Conservation (phyloP, 768 basidiomycete genomes). For the Psilocybe cyanescens region DNA sequence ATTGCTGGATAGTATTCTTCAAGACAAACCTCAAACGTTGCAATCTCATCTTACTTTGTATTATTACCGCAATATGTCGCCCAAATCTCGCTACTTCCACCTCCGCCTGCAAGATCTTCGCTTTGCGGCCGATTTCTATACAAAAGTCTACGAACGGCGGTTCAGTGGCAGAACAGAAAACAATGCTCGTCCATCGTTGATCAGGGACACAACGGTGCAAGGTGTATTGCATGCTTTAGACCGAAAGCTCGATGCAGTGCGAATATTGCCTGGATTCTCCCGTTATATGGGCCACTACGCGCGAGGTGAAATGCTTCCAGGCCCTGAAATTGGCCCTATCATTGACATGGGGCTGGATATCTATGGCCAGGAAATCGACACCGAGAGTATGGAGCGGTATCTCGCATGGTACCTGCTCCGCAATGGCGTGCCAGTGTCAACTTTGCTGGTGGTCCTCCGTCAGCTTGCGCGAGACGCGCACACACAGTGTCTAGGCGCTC, state of each 20-base stretch:
- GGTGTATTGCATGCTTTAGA: constrained; percentile 70
- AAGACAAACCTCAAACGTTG: constrained; percentile 84
- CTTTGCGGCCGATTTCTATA: constrained; percentile 78
- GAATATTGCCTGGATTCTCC: constrained; percentile 43
- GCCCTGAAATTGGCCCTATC: background rate
- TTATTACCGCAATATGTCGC: constrained; percentile 64
- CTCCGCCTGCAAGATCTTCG: constrained; percentile 74
- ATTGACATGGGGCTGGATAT: constrained; percentile 6
- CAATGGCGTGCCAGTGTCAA: constrained; percentile 72
- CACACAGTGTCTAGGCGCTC: constrained; percentile 50
- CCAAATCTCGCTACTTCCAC: constrained; percentile 62
- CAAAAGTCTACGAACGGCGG: constrained; percentile 70
- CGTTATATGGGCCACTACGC: constrained; percentile 56
- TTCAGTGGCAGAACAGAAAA: constrained; percentile 76
- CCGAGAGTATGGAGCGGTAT: constrained; percentile 30
- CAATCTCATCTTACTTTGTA: constrained; percentile 77
- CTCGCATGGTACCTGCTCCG: constrained; percentile 76
- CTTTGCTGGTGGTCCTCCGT: constrained; percentile 63
- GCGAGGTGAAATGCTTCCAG: constrained; percentile 47
- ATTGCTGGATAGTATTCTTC: constrained; percentile 85
- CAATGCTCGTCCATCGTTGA: constrained; percentile 65
- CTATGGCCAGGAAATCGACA: constrained; percentile 18
- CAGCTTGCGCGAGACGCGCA: constrained; percentile 68
- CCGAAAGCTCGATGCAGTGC: constrained; percentile 51
- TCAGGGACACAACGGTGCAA: constrained; percentile 73